phyloP scores from a whole-genome alignment of 2,329 filamentous ascomycete species.

The Sordariomycetes sp. region DNA sequence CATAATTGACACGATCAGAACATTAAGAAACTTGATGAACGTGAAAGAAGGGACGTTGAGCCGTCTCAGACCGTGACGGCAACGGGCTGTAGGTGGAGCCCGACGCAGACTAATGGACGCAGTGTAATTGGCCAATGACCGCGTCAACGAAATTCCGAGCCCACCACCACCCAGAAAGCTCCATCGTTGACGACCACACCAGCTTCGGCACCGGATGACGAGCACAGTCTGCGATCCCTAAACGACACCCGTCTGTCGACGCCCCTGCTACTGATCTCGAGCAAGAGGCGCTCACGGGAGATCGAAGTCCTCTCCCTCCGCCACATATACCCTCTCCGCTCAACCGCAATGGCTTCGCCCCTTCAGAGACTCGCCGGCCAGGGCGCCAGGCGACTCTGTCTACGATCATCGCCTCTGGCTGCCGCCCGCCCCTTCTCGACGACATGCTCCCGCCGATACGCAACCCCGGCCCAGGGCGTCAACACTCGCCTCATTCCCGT shows the following conservation, averaged over 20 bases:
- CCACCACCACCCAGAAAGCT: conserved; percentile 20
- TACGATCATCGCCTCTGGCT: conserved; percentile 28
- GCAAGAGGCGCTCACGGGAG: conserved; percentile 23
- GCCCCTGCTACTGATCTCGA: conserved; percentile 23
- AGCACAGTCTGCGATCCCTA: conserved; percentile 19
- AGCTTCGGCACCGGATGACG: conserved; percentile 16
- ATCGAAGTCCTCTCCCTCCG: conserved; percentile 16
- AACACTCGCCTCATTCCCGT: conserved; percentile 57
- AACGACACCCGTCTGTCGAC: conserved; percentile 1
- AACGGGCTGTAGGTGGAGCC: too few species aligned
- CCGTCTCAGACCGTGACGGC: too few species aligned
- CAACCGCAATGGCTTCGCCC: conserved; percentile 52
- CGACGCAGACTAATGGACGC: conserved; percentile 16
- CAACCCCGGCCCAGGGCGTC: conserved; percentile 37
- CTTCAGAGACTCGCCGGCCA: conserved; percentile 65
- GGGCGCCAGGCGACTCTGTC: conserved; percentile 58
- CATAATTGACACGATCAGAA: too few species aligned
- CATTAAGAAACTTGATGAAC: too few species aligned
- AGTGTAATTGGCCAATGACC: conserved; percentile 15
- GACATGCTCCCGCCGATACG: conserved; percentile 52
- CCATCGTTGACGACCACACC: conserved; percentile 15
- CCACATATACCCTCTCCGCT: conserved; percentile 17
- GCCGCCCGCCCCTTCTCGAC: conserved; percentile 56
- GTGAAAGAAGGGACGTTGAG: too few species aligned
- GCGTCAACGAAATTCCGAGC: conserved; percentile 22